Evolutionary conservation across 495 filamentous ascomycete genomes (phyloP).

Genomic region (Penicillium macrosclerotiorum): DNA sequence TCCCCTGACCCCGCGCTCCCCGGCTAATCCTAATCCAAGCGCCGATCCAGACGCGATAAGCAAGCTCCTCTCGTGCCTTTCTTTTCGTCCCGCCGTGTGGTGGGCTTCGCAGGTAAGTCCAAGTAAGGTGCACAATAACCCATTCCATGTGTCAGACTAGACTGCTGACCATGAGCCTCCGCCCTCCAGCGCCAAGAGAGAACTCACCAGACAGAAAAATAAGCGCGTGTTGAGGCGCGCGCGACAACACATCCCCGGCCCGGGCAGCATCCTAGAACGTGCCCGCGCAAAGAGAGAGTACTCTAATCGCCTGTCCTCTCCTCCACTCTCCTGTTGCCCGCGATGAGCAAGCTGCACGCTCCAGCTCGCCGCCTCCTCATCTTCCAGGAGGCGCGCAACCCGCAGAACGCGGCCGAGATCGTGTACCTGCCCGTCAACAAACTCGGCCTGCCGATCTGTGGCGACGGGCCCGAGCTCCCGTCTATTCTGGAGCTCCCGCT

Average conservation of each 20-base stretch:
- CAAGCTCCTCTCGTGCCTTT: conserved; percentile 10
- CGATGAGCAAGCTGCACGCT: conserved; percentile 7
- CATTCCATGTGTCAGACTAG: too few relatives aligned
- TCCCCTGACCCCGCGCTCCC: conserved; percentile 6
- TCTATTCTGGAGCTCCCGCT: conserved; percentile 42
- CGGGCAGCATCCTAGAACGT: too few relatives aligned
- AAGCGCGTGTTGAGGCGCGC: too few relatives aligned
- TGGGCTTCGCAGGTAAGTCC: too few relatives aligned
- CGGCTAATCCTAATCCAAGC: conserved; percentile 3
- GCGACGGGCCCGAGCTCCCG: conserved; percentile 34
- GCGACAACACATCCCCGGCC: too few relatives aligned
- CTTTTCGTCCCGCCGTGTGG: neutral
- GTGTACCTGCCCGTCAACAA: conserved; percentile 44
- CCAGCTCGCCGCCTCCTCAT: conserved; percentile 33
- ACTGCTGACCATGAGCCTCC: too few relatives aligned
- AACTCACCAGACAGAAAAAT: too few relatives aligned
- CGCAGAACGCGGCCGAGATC: conserved; percentile 28
- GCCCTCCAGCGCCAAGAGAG: too few relatives aligned
- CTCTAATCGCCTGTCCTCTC: too few relatives aligned
- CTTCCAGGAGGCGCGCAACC: conserved; percentile 38
- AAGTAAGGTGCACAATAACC: too few relatives aligned
- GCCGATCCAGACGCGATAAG: conserved; percentile 14
- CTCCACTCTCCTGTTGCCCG: neutral
- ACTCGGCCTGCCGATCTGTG: conserved; percentile 41
- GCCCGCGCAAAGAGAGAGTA: too few relatives aligned